Evolutionary conservation across 345 rosid genomes (phyloP), one percentile per base, ranked within the genome.

Genomic region (Eucalyptus shirleyi): DNA sequence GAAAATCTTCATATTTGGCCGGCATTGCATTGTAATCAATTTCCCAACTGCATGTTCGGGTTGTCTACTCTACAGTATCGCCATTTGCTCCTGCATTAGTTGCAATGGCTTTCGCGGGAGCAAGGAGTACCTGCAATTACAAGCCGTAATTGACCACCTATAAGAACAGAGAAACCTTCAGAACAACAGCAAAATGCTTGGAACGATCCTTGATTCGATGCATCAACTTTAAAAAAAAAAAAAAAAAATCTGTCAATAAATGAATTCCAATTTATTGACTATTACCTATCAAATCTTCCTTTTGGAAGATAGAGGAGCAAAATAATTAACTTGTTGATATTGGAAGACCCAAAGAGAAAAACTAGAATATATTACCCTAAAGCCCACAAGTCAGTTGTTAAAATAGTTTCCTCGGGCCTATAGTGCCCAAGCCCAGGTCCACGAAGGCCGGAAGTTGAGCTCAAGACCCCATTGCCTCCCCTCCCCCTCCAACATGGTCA

Each of bases 21-120:
- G 94, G 92, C 98, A 96, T 94, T 44, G 98, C 98, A 87, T 96
- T 95, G 93, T 94, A 96, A 85, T 98, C 98, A 34, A 86, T 91
- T 94, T 92, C 90, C 98, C 98, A 96, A 53, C 92, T 95, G 12
- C 89, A 89, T 26, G 77, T 81, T 91, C 86, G 92, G 44, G 94
- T 96, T 91, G 95, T 96, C 92, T 95, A 98, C 89, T 93, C 98
- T 50, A 95, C 97, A 88, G 92, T 92, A 24, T 90, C 93, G 88
- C 96, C 98, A 88, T 95, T 96, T 37, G 93, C 93, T 86, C 95
- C 97, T 2, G 96, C 95, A 90, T 96, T 97, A 44, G 92, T 90
- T 87, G 98, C 98, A 91, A 96, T 97, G 83, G 95, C 92, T 92
- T 93, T 92, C 86, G 97, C 92, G 87, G 98, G 98, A 88, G 95